Evolutionary conservation across 2,329 filamentous ascomycete genomes (phyloP), one percentile per base, ranked within the genome.

Genomic region (Iodosphaeria phyllophila): DNA sequence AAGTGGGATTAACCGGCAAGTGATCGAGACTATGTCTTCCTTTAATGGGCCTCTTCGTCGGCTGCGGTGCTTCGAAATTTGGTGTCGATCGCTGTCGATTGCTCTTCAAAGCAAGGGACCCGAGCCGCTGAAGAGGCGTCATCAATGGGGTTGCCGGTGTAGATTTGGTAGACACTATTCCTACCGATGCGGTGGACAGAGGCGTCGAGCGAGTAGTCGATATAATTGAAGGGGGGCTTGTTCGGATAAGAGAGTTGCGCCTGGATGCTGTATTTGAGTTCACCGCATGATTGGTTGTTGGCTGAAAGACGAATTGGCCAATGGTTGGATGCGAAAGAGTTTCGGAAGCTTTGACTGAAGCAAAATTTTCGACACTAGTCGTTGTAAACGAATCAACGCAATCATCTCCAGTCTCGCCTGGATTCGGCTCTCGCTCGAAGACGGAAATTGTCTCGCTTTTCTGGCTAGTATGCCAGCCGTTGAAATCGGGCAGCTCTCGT

Each of bases 101-200:
- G 14, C 46, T 45, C 12, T 42, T 38, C 6, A 60, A 30, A 1
- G 63, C 63, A 30, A 49, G 51, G 16, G 48, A 50, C 10, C 60
- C 59, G 16, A 69, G 50, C 21, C 62, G 57, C 31, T 68, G 60
- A 4, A 69, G 44, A 3, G 64, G 62, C 0, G 64, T 67, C 35
- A 56, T 43, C 25, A 33, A 31, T 31, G 40, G 38, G 32, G 60
- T 43, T 32, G 52, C 35, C 28, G 54, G 43, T 28, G 54, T 49
- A 18, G 62, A 52, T 34, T 50, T 42, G 13, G 47, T 43, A 5
- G 50, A 42, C 11, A 48, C 45, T 11, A 41, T 52, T 28, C 51
- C 51, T 6, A 51, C 49, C 9, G 46, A 52, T 18, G 36, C 13
- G 29, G 32, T 34, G 13, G 30, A 32, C 13, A 28, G 38, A 11